Evolutionary conservation across 257 asterid genomes (phyloP), one percentile per base, ranked within the genome.

Genomic region (Anisodus acutangulus): DNA sequence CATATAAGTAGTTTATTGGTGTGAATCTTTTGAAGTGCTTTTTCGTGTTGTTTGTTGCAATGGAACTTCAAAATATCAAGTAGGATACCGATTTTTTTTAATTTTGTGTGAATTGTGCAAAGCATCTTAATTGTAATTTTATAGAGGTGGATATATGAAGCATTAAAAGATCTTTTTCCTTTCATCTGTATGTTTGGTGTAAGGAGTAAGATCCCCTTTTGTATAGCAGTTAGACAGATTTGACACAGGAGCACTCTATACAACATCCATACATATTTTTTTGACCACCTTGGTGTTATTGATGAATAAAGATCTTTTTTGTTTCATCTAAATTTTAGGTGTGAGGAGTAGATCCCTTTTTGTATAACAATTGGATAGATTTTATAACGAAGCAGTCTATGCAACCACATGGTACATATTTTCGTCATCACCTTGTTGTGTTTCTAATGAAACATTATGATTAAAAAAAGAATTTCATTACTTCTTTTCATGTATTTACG

Each of bases 311-410:
- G 37, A 76, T 51, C 22, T 78, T 74, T 78, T 59, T 67, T 55
- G 11, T 22, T 47, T 51, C 76, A 82, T 67, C 35, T 9, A 66
- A 35, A 82, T 68, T 78, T 78, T 78, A 49, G 81, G 81, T 78
- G 49, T 53, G 47, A 78, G 58, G 37, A 45, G 47, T 78, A 53
- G 62, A 76, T 31, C 57, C 58, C 80, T 37, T 37, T 54, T 64
- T n/a, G 45, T 66, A 13, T 45, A 68, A 39, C 70, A 51, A 69
- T 83, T 53, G 68, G 54, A 64, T 68, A 83, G 81, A 45, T 54
- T 58, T 83, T 43, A n/a, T n/a, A 83, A 39, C 8, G 59, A 55
- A 54, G 79, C 66, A 70, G 60, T 35, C 82, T 49, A 76, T 55
- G 47, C 39, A 57, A 83, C 51, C 71, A 70, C 57, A 60, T 70